A percentile compares a stretch with the other conserved stretches of the same genome.
phyloP scores from a whole-genome alignment of 2,329 filamentous ascomycete genomes.

The Aspergillus pseudoglaucus region DNA sequence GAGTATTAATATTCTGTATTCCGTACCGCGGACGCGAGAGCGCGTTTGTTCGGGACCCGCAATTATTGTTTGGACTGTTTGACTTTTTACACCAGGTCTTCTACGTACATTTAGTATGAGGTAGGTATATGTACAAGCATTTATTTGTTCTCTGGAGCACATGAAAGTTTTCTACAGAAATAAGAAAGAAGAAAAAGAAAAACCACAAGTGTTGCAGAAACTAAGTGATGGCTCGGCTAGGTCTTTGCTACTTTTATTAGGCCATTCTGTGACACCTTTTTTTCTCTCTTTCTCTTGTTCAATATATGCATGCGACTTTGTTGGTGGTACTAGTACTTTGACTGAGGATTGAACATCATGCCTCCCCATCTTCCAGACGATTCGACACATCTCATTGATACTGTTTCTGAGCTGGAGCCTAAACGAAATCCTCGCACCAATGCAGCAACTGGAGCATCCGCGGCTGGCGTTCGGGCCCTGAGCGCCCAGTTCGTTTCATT shows the following conservation, averaged over 20 bases:
- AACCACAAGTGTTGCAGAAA: too few relatives aligned
- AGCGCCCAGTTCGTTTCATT: constrained; percentile 80
- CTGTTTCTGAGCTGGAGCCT: constrained; percentile 10
- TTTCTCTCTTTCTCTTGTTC: not conserved
- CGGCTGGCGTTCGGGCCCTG: constrained; percentile 74
- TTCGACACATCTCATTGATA: constrained; percentile 11
- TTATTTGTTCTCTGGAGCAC: not conserved
- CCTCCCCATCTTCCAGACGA: not conserved
- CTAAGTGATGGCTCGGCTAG: too few relatives aligned
- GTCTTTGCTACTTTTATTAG: too few relatives aligned
- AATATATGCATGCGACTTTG: not conserved
- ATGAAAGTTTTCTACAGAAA: too few relatives aligned
- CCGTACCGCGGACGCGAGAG: not conserved
- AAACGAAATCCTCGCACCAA: constrained; percentile 48
- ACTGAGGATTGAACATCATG: not conserved
- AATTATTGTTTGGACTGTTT: constrained; percentile 16
- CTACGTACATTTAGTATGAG: too few relatives aligned
- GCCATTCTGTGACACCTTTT: not conserved
- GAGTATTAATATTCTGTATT: not conserved
- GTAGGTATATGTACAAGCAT: not conserved
- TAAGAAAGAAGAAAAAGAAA: too few relatives aligned
- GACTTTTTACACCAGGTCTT: not conserved
- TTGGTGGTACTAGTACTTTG: not conserved
- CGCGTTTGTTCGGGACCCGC: constrained; percentile 2
- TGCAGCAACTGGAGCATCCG: constrained; percentile 68